Conservation (phyloP, 2,329 filamentous ascomycete species). For the Fusarium sp. region DNA sequence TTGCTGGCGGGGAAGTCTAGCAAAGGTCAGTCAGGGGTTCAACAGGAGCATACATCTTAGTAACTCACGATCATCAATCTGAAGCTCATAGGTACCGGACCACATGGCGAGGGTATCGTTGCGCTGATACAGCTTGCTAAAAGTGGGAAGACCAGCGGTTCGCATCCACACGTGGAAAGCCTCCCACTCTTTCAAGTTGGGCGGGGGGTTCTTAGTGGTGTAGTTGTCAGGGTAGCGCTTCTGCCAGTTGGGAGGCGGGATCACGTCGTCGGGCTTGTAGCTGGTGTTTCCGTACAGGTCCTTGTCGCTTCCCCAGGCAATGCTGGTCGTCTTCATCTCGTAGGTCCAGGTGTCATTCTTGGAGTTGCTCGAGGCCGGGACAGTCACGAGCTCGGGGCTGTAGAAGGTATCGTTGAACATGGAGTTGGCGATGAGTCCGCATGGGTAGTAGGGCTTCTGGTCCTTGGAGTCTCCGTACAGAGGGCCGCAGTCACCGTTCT, state of each 20-base stretch:
- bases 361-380: slow-evolving; percentile 17
- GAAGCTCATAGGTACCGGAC: slow-evolving; percentile 75
- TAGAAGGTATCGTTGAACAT: slow-evolving; percentile 93
- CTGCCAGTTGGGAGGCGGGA: slow-evolving; percentile 88
- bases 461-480: slow-evolving; percentile 62
- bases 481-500: slow-evolving; percentile 76
- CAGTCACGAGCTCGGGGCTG: slow-evolving; percentile 68
- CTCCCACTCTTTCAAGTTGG: slow-evolving; percentile 77
- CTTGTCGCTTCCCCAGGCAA: slow-evolving; percentile 86
- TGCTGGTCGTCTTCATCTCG: slow-evolving; percentile 75
- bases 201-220: slow-evolving; percentile 68
- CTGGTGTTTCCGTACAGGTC: slow-evolving; percentile 76
- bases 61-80: slow-evolving; percentile 78
- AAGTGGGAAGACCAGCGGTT: slow-evolving; percentile 89
- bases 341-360: slow-evolving; percentile 62
- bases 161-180: slow-evolving; percentile 99
- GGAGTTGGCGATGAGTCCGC: slow-evolving; percentile 95
- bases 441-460: slow-evolving; percentile 86
- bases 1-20: slow-evolving; percentile 79
- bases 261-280: slow-evolving; percentile 70
- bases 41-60: not conserved
- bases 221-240: slow-evolving; percentile 75
- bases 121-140: slow-evolving; percentile 89
- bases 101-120: slow-evolving; percentile 76
- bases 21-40: slow-evolving; percentile 19